Evolutionary conservation across 768 basidiomycete species (phyloP).

Genomic region (Phanerodontia chrysosporium): DNA sequence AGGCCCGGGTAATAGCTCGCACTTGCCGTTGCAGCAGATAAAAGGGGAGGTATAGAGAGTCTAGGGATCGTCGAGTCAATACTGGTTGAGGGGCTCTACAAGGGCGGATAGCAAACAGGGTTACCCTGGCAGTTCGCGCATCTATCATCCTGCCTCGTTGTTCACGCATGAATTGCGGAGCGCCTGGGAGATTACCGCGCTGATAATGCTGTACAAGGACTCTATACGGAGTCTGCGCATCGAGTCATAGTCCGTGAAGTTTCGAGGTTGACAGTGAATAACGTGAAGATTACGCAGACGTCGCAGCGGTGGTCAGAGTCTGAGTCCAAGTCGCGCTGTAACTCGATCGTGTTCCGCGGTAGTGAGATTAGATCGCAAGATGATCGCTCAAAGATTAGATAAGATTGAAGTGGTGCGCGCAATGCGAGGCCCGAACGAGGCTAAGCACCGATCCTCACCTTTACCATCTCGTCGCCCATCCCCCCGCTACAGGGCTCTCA

Average conservation of each 20-base stretch:
- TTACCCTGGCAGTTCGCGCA: not conserved
- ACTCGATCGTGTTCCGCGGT: not conserved
- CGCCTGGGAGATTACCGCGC: constrained; percentile 1
- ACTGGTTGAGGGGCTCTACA: too few relatives aligned
- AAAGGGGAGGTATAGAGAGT: not conserved
- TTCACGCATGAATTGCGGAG: not conserved
- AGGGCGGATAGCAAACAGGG: too few relatives aligned
- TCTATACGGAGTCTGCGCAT: too few relatives aligned
- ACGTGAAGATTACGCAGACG: too few relatives aligned
- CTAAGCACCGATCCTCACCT: not conserved
- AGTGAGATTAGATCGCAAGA: constrained; percentile 1
- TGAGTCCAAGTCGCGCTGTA: not conserved
- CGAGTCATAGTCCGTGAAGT: too few relatives aligned
- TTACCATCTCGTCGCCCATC: not conserved
- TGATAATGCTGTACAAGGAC: not conserved
- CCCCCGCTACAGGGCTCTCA: not conserved
- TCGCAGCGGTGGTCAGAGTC: not conserved
- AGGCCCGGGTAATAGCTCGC: not conserved
- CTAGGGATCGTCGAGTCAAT: not conserved
- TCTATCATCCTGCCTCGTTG: not conserved
- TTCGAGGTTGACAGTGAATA: too few relatives aligned
- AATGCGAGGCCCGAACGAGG: not conserved
- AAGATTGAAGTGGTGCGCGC: constrained; percentile 4
- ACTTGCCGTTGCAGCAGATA: not conserved
- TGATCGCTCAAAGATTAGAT: not conserved